phyloP scores from a whole-genome alignment of 306 rosid species.

The Cercis canadensis region DNA sequence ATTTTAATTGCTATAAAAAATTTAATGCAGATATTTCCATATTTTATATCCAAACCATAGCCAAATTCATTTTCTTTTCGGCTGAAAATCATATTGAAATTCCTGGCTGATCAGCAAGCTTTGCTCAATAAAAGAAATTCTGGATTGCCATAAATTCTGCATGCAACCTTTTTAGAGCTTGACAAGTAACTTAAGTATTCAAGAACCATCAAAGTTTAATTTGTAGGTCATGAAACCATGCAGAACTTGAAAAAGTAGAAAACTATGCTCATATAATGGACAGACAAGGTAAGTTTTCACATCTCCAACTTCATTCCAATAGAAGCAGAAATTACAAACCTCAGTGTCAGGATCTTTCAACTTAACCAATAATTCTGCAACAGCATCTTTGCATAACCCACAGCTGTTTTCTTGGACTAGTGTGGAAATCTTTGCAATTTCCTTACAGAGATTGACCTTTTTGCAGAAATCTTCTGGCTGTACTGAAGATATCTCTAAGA shows the following conservation, averaged over 20 bases:
- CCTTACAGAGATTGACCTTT: slow-evolving; percentile 68
- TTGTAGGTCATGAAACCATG: not conserved
- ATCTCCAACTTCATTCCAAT: not conserved
- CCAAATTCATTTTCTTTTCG: not conserved
- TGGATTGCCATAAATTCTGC: slow-evolving; percentile 7
- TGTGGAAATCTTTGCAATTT: slow-evolving; percentile 50
- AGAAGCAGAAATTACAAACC: slow-evolving; percentile 50
- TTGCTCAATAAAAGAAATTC: slow-evolving; percentile 7
- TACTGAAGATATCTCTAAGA: slow-evolving; percentile 60
- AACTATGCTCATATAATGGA: slow-evolving; percentile 10
- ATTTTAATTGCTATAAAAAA: slow-evolving; percentile 8
- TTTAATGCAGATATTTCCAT: not conserved
- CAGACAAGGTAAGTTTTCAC: slow-evolving; percentile 24
- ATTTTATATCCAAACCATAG: not conserved
- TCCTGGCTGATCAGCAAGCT: not conserved
- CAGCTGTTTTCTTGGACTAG: slow-evolving; percentile 70
- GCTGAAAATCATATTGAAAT: not conserved
- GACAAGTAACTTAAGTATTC: not conserved
- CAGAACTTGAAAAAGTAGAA: slow-evolving; percentile 4
- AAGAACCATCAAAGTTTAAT: not conserved
- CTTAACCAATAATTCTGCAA: slow-evolving; percentile 65
- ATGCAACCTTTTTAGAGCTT: slow-evolving; percentile 3
- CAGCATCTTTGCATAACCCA: slow-evolving; percentile 65
- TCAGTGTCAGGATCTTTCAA: slow-evolving; percentile 78
- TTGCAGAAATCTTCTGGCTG: slow-evolving; percentile 71